A percentile compares a stretch with the other conserved stretches of the same genome.
These are phyloP conservation scores for Quercus ilex DNA, from an alignment of 306 rosid genomes.

Conservation along the genomic window DNA sequence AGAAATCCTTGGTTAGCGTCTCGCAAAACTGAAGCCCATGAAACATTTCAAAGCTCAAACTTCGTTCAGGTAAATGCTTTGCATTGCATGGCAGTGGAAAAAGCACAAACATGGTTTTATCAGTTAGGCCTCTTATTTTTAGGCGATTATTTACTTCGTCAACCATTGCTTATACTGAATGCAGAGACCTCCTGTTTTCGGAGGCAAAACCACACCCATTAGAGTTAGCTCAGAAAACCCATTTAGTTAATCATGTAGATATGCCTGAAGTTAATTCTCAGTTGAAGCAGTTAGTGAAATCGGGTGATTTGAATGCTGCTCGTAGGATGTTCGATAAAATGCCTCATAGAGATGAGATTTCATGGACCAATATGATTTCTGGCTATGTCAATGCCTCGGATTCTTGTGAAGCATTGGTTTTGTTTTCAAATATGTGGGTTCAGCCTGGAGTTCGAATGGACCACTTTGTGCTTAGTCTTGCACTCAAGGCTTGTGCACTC, in stretches of 20 bases:
- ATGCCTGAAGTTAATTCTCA: constrained; percentile 48
- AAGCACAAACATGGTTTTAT: constrained; percentile 20
- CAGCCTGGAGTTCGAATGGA: constrained; percentile 45
- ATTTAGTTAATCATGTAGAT: constrained; percentile 19
- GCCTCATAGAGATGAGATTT: constrained; percentile 48
- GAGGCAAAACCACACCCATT: constrained; percentile 16
- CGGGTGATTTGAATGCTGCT: constrained; percentile 41
- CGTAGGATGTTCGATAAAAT: constrained; percentile 53
- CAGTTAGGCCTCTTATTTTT: constrained; percentile 10
- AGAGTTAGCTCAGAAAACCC: constrained; percentile 10
- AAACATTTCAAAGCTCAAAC: not conserved
- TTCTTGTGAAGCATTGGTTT: constrained; percentile 45
- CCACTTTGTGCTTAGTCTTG: constrained; percentile 57
- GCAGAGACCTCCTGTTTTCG: constrained; percentile 14
- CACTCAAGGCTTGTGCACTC: constrained; percentile 64
- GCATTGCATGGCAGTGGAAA: not conserved
- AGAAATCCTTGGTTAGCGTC: no score
- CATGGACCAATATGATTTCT: constrained; percentile 58
- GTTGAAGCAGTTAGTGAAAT: constrained; percentile 49
- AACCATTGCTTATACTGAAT: constrained; percentile 10
- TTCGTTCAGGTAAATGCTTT: not conserved
- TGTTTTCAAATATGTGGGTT: constrained; percentile 51
- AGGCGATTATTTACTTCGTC: constrained; percentile 31
- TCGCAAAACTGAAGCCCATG: not conserved
- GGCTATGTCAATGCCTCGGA: constrained; percentile 47